Evolutionary conservation across 129 eudicot genomes (phyloP).

Genomic region (Tagetes erecta): DNA sequence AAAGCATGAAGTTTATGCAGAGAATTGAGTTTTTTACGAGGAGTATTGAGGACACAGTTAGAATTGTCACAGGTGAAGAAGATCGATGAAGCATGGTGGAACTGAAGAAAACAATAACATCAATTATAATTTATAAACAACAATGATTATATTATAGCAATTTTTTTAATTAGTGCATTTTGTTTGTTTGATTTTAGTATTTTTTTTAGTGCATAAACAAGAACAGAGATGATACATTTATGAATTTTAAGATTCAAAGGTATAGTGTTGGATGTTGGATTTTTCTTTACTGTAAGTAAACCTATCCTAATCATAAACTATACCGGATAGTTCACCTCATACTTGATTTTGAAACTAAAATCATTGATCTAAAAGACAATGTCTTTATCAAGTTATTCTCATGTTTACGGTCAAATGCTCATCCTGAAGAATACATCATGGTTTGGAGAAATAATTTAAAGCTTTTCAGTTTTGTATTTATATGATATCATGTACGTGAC

Average conservation of each 20-base stretch:
- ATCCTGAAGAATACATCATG: too few relatives aligned
- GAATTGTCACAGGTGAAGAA: slow-evolving; percentile 70
- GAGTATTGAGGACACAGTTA: slow-evolving; percentile 43
- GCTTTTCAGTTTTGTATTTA: too few relatives aligned
- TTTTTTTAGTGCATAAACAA: slow-evolving; percentile 17
- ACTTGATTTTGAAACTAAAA: too few relatives aligned
- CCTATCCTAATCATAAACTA: too few relatives aligned
- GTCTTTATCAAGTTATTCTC: too few relatives aligned
- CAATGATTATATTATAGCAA: slow-evolving; percentile 30
- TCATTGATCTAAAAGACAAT: too few relatives aligned
- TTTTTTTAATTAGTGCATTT: background rate
- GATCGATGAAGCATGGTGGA: slow-evolving; percentile 20
- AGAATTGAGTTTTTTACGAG: slow-evolving; percentile 73
- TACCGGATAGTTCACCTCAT: too few relatives aligned
- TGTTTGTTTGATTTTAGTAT: slow-evolving; percentile 28
- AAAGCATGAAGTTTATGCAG: slow-evolving; percentile 74
- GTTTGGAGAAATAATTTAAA: too few relatives aligned
- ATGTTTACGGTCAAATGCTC: too few relatives aligned
- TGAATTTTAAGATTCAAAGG: slow-evolving; percentile 1
- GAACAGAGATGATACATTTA: background rate
- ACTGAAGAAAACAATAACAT: slow-evolving; percentile 35
- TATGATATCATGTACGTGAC: too few relatives aligned
- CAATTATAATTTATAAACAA: slow-evolving; percentile 26
- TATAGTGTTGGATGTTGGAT: background rate
- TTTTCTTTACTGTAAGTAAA: too few relatives aligned